Percentiles rank a stretch among this genome's conserved stretches.
These are phyloP conservation scores for Magnolia changhungtana DNA, from an alignment of 164 flowering plant species.

Conservation along the genomic window DNA sequence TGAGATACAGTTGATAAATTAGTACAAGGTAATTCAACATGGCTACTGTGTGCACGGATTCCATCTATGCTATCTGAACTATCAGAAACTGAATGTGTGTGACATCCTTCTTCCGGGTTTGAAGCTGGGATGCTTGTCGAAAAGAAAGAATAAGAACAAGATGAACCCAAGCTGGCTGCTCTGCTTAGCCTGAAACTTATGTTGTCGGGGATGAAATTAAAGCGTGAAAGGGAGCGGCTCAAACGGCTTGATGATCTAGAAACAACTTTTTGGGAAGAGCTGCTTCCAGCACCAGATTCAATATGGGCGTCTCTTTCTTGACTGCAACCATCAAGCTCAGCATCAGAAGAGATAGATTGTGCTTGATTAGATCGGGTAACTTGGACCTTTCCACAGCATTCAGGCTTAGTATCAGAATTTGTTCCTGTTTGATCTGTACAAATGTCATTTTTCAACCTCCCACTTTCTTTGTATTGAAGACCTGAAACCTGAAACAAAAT, in stretches of 20 bases:
- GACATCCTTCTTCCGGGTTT: constrained; percentile 38
- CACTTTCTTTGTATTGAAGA: constrained; percentile 31
- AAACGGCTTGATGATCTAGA: constrained; percentile 37
- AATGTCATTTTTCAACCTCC: constrained; percentile 13
- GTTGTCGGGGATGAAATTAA: constrained; percentile 63
- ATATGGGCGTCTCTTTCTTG: constrained; percentile 25
- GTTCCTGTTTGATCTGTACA: constrained; percentile 24
- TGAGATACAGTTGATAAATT: constrained; percentile 22
- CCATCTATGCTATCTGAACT: constrained; percentile 23
- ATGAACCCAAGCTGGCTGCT: constrained; percentile 66
- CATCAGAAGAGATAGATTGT: constrained; percentile 31
- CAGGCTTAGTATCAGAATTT: constrained; percentile 27
- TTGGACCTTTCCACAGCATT: constrained; percentile 33
- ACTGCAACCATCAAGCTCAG: constrained; percentile 41
- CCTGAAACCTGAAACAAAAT: constrained; percentile 29
- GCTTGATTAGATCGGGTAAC: constrained; percentile 34
- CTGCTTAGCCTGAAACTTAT: constrained; percentile 67
- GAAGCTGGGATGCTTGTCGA: constrained; percentile 38
- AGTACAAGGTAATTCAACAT: constrained; percentile 25
- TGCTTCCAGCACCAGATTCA: constrained; percentile 35
- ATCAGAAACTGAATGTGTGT: constrained; percentile 18
- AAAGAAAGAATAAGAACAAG: constrained; percentile 50
- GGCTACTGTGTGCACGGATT: constrained; percentile 25
- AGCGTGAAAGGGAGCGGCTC: constrained; percentile 57
- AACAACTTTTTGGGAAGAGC: constrained; percentile 39